These are phyloP conservation scores for Teratosphaeria nubilosa DNA, from an alignment of 2,329 filamentous ascomycete species.

Conservation along the genomic window DNA sequence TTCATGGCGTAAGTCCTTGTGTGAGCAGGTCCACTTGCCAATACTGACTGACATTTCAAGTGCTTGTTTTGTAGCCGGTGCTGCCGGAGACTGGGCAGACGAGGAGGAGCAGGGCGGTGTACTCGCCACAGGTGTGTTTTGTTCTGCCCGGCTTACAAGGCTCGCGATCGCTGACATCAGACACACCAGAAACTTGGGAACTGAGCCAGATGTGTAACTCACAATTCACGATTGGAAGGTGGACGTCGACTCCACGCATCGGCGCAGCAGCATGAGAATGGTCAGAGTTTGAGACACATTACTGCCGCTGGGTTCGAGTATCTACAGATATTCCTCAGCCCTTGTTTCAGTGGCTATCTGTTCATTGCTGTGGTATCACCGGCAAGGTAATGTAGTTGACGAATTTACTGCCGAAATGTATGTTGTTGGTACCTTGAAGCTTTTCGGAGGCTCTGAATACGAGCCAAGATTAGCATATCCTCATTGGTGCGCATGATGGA, in stretches of 20 bases:
- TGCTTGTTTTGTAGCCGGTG: slow-evolving; percentile 50
- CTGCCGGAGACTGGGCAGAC: slow-evolving; percentile 10
- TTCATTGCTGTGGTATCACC: slow-evolving; percentile 36
- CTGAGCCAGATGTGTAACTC: slow-evolving; percentile 5
- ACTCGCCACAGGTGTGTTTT: slow-evolving; percentile 5
- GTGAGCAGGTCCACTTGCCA: background rate
- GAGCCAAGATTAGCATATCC: slow-evolving; percentile 26
- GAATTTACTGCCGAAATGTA: slow-evolving; percentile 42
- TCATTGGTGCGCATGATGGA: slow-evolving; percentile 45
- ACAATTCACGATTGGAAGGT: slow-evolving; percentile 23
- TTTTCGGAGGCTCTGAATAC: slow-evolving; percentile 37
- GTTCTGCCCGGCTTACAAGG: slow-evolving; percentile 46
- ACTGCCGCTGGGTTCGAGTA: slow-evolving; percentile 41
- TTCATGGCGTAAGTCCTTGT: slow-evolving; percentile 43
- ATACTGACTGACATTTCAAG: background rate
- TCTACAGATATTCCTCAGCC: slow-evolving; percentile 3
- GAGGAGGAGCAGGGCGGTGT: background rate
- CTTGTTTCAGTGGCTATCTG: background rate
- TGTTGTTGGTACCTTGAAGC: slow-evolving; percentile 44
- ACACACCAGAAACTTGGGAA: background rate
- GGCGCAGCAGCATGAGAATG: slow-evolving; percentile 34
- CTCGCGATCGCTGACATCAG: slow-evolving; percentile 49
- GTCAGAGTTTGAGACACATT: slow-evolving; percentile 51
- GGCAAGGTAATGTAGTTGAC: slow-evolving; percentile 46
- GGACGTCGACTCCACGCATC: slow-evolving; percentile 35